These are phyloP conservation scores for Astrothelium subdiscretum DNA, from an alignment of 495 filamentous ascomycete genomes.

Conservation along the genomic window DNA sequence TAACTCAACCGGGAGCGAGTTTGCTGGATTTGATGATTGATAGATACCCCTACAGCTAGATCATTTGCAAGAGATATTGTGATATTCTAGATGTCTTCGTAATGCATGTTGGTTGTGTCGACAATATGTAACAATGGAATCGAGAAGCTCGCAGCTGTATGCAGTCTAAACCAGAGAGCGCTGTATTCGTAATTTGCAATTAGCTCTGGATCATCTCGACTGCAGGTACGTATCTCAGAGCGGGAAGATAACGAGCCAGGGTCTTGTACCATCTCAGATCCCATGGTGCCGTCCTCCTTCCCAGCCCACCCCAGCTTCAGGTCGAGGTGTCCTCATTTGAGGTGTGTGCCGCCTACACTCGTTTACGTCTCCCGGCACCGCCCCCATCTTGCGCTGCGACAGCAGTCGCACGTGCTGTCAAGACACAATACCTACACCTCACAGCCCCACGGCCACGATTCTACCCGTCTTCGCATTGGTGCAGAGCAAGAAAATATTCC, in stretches of 20 bases:
- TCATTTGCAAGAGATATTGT: no score
- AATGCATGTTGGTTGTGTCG: no score
- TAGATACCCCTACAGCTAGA: neutral
- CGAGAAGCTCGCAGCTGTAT: no score
- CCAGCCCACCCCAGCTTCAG: neutral
- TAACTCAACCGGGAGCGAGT: conserved; percentile 38
- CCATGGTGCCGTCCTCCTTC: neutral
- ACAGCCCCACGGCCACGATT: neutral
- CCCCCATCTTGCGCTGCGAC: neutral
- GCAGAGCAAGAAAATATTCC: neutral
- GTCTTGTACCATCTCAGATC: neutral
- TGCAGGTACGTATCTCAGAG: no score
- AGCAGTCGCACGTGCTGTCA: neutral
- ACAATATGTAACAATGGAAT: no score
- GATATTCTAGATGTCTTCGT: no score
- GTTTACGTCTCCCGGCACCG: neutral
- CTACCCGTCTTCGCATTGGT: neutral
- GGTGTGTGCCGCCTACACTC: conserved; percentile 2
- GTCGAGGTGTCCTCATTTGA: neutral
- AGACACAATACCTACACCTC: neutral
- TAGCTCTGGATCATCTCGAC: no score
- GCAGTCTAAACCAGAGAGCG: no score
- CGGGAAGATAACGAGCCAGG: no score
- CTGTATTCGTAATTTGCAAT: no score
- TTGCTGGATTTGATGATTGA: conserved; percentile 44